Conservation (phyloP, 179 eudicot genomes). For the Actinidia arguta region DNA sequence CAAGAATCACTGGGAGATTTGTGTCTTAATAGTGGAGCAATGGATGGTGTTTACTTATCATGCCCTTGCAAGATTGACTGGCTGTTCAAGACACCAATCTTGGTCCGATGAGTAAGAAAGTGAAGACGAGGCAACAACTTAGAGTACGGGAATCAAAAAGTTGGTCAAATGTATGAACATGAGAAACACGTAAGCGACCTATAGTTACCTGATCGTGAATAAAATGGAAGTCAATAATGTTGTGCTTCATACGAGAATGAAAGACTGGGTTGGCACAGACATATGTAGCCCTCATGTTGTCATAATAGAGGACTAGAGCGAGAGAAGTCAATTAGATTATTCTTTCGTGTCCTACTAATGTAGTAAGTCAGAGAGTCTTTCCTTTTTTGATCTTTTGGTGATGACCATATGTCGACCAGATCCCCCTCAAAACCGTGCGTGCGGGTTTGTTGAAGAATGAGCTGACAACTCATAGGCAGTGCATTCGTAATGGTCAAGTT, state of each 20-base stretch:
- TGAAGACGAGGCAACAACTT: neutral
- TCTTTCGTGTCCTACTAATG: no score
- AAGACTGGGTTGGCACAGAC: constrained; percentile 6
- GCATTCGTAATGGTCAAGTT: no score
- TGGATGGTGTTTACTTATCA: neutral
- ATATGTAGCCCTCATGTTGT: neutral
- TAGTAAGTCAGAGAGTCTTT: no score
- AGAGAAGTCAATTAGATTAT: no score
- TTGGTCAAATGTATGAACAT: neutral
- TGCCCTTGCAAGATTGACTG: neutral
- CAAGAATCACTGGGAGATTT: no score
- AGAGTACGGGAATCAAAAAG: neutral
- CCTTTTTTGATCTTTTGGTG: no score
- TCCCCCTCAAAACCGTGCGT: no score
- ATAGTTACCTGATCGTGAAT: neutral
- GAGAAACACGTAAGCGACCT: neutral
- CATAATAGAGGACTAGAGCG: neutral
- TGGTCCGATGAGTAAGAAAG: neutral
- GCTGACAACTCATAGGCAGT: neutral
- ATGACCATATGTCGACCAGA: no score
- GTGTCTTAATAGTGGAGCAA: no score
- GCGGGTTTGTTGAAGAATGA: no score
- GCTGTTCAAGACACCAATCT: neutral
- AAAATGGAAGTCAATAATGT: neutral
- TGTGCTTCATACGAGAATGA: constrained; percentile 10